These are phyloP conservation scores for Umbilicaria muhlenbergii DNA, from an alignment of 495 filamentous ascomycete species.

Conservation along the genomic window DNA sequence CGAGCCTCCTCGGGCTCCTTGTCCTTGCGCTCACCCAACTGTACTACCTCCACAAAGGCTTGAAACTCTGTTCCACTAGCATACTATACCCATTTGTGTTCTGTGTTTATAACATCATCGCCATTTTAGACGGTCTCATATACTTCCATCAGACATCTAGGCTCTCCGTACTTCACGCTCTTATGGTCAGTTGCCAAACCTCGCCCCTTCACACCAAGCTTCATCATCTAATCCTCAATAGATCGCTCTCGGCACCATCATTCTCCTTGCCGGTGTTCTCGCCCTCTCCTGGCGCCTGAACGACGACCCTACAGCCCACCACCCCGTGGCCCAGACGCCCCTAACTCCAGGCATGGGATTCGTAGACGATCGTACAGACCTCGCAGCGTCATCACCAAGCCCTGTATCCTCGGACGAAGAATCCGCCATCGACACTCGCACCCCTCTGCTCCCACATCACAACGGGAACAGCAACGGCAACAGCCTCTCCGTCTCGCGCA, in stretches of 20 bases:
- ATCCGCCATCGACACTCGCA: not conserved
- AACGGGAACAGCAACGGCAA: not conserved
- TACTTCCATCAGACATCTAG: slow-evolving; percentile 85
- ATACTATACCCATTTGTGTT: slow-evolving; percentile 96
- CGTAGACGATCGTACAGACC: slow-evolving; percentile 35
- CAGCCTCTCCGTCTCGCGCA: not conserved
- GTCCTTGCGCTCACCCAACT: slow-evolving; percentile 76
- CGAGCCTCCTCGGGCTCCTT: slow-evolving; percentile 72
- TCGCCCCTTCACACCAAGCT: not conserved
- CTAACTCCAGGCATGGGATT: slow-evolving; percentile 57
- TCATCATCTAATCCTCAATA: not conserved
- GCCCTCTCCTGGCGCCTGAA: slow-evolving; percentile 89
- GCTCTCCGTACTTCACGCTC: slow-evolving; percentile 55
- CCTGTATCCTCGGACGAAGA: not conserved
- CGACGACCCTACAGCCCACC: slow-evolving; percentile 41
- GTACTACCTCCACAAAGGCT: slow-evolving; percentile 84
- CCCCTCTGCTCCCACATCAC: not conserved
- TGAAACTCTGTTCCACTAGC: slow-evolving; percentile 90
- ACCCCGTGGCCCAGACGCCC: slow-evolving; percentile 41
- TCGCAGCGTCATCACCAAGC: slow-evolving; percentile 2
- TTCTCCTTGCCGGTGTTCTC: slow-evolving; percentile 77
- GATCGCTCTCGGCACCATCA: slow-evolving; percentile 72
- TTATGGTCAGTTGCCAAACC: slow-evolving; percentile 12
- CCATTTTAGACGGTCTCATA: slow-evolving; percentile 90
- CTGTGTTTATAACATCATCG: slow-evolving; percentile 98